These are phyloP conservation scores for Talaromyces amestolkiae DNA, from an alignment of 2,329 filamentous ascomycete species.

Conservation along the genomic window DNA sequence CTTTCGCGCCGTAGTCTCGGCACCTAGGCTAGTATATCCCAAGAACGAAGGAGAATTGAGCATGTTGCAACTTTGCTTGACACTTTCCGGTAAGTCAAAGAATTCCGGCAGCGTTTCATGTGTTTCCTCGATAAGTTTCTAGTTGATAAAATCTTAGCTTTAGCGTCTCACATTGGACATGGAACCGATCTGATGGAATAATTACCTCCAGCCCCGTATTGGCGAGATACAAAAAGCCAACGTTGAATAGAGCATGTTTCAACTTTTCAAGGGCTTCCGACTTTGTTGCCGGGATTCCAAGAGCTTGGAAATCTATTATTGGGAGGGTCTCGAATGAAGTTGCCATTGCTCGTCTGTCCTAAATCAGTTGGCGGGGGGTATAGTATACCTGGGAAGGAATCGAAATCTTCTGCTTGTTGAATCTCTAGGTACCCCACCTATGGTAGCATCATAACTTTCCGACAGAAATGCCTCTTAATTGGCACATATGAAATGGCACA, in stretches of 20 bases:
- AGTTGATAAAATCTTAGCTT: neutral
- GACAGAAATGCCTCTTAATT: neutral
- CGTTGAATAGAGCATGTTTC: slow-evolving; percentile 35
- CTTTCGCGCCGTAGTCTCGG: slow-evolving; percentile 56
- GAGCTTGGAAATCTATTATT: slow-evolving; percentile 28
- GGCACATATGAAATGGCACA: neutral
- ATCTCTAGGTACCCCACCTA: neutral
- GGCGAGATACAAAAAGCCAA: slow-evolving; percentile 37
- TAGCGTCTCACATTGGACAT: no score
- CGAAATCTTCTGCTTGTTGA: neutral
- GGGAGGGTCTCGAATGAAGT: neutral
- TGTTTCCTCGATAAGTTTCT: slow-evolving; percentile 22
- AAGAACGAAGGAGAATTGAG: slow-evolving; percentile 59
- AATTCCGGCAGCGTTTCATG: slow-evolving; percentile 23
- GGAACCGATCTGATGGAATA: slow-evolving; percentile 21
- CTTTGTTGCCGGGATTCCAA: slow-evolving; percentile 28
- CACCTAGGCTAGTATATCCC: slow-evolving; percentile 56
- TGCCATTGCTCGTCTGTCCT: neutral
- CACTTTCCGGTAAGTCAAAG: slow-evolving; percentile 22
- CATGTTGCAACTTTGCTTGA: slow-evolving; percentile 27
- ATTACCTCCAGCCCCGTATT: slow-evolving; percentile 36
- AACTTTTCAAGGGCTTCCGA: slow-evolving; percentile 26
- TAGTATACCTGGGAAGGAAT: neutral
- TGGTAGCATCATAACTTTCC: neutral
- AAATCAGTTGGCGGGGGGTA: neutral